Evolutionary conservation across 768 basidiomycete species (phyloP).

Genomic region (Xerocomus potaroensis): DNA sequence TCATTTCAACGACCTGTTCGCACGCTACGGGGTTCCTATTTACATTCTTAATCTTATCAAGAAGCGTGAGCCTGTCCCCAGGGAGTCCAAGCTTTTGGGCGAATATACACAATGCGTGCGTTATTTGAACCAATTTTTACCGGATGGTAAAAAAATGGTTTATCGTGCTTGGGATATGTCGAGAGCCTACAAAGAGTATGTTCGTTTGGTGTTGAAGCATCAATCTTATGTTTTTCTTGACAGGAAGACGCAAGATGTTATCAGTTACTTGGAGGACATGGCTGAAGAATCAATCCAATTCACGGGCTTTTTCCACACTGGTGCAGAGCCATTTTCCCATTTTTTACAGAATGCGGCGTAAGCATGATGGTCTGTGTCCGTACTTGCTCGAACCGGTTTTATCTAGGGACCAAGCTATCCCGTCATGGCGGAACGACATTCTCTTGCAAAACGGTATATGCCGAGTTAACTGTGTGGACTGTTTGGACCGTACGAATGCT

Average conservation of each 20-base stretch:
- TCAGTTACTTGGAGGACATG: constrained; percentile 89
- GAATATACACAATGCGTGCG: constrained; percentile 90
- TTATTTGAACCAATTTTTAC: constrained; percentile 95
- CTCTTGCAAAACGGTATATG: constrained; percentile 89
- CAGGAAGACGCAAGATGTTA: constrained; percentile 94
- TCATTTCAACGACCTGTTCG: constrained; percentile 90
- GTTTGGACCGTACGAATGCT: constrained; percentile 93
- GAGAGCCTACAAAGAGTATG: constrained; percentile 89
- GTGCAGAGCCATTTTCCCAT: constrained; percentile 79
- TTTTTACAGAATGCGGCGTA: constrained; percentile 44
- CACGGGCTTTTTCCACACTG: constrained; percentile 95
- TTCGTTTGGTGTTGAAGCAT: neutral
- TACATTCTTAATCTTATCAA: constrained; percentile 95
- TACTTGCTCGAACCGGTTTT: neutral
- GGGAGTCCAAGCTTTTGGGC: constrained; percentile 85
- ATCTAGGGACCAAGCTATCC: constrained; percentile 29
- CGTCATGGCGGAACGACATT: constrained; percentile 58
- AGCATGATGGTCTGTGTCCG: constrained; percentile 4
- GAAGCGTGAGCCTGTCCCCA: constrained; percentile 66
- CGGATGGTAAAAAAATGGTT: constrained; percentile 77
- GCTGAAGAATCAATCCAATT: constrained; percentile 90
- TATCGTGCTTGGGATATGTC: constrained; percentile 98
- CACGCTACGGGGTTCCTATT: constrained; percentile 84
- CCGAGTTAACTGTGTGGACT: constrained; percentile 95
- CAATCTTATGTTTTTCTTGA: neutral